A percentile compares a stretch with the other conserved stretches of the same genome.
phyloP scores from a whole-genome alignment of 331 rosid species.

The Telfairia occidentalis region DNA sequence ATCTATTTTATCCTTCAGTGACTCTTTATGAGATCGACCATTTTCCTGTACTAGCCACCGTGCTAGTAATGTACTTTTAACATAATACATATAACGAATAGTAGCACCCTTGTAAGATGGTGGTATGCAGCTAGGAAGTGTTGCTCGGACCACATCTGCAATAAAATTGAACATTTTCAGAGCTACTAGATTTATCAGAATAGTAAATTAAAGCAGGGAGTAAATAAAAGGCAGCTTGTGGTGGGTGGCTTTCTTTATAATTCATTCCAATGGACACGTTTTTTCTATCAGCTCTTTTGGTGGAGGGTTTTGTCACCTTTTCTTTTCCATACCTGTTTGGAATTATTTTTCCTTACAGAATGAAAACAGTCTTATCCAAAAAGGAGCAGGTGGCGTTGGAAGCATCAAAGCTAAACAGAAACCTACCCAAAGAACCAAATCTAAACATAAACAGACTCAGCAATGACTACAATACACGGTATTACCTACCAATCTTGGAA shows the following conservation, averaged over 20 bases:
- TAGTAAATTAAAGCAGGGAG: constrained; percentile 1
- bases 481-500: background rate
- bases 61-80: constrained; percentile 54
- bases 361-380: background rate
- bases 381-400: background rate
- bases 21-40: constrained; percentile 61
- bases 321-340: background rate
- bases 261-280: background rate
- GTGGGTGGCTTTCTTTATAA: background rate
- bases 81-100: constrained; percentile 78
- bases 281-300: background rate
- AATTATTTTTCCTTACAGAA: background rate
- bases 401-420: background rate
- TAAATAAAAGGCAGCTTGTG: background rate
- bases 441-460: background rate
- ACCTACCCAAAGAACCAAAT: background rate
- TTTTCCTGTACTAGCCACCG: constrained; percentile 75
- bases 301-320: background rate
- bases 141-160: constrained; percentile 60
- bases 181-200: background rate
- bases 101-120: constrained; percentile 96
- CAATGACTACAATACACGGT: background rate
- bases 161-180: background rate
- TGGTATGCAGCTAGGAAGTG: constrained; percentile 60
- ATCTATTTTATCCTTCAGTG: constrained; percentile 42